These are phyloP conservation scores for Clonostachys rosea DNA, from an alignment of 2,329 filamentous ascomycete genomes.

Conservation along the genomic window DNA sequence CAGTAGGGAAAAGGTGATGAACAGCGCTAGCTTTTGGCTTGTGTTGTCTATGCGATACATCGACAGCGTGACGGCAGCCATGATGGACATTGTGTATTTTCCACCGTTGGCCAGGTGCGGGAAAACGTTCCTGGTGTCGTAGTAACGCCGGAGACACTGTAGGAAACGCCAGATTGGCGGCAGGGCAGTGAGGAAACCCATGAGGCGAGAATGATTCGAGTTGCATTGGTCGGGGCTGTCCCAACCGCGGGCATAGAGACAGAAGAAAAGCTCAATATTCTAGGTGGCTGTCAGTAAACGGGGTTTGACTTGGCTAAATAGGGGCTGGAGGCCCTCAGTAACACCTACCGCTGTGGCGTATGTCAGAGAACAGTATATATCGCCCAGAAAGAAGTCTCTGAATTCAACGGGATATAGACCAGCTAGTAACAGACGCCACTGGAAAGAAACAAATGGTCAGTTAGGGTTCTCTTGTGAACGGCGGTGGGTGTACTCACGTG, in stretches of 20 bases:
- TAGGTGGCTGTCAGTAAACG: constrained; percentile 20
- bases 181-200: constrained; percentile 81
- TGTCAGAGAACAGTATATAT: constrained; percentile 95
- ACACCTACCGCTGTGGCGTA: constrained; percentile 77
- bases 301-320: background rate
- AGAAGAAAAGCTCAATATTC: constrained; percentile 94
- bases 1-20: constrained; percentile 74
- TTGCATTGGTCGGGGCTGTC: constrained; percentile 72
- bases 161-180: constrained; percentile 87
- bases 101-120: constrained; percentile 89
- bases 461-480: background rate
- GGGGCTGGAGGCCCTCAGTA: background rate
- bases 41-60: constrained; percentile 72
- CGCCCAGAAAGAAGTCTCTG: constrained; percentile 93
- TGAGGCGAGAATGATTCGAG: constrained; percentile 73
- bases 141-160: constrained; percentile 87
- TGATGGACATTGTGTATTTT: constrained; percentile 84
- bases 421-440: constrained; percentile 83
- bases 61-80: constrained; percentile 73
- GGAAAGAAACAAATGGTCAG: constrained; percentile 6
- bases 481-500: constrained; percentile 54
- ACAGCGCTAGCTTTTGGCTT: constrained; percentile 57
- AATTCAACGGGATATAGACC: constrained; percentile 94
- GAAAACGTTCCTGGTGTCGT: constrained; percentile 81
- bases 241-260: constrained; percentile 82